A percentile compares a stretch with the other conserved stretches of the same genome.
Conservation (phyloP, 495 filamentous ascomycete species). For the Penicillium coffeae region DNA sequence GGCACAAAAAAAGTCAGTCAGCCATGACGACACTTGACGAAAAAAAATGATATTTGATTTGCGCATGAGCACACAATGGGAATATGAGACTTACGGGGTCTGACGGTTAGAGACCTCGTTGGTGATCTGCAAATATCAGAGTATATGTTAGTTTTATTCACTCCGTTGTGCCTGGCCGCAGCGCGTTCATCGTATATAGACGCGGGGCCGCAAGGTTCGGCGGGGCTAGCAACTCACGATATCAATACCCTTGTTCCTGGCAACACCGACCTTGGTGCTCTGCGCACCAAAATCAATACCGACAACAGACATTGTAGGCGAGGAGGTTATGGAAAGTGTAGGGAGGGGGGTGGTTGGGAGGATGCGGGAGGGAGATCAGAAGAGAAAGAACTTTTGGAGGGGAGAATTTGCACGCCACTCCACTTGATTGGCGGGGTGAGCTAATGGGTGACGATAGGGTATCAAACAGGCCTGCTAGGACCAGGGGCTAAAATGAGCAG, state of each 20-base stretch:
- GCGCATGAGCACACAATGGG: too few relatives aligned
- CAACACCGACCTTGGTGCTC: slow-evolving; percentile 96
- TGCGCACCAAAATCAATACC: slow-evolving; percentile 96
- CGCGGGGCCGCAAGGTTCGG: slow-evolving; percentile 9
- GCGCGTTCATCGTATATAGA: too few relatives aligned
- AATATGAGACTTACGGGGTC: slow-evolving; percentile 96
- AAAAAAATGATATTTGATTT: neutral
- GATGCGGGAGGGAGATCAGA: slow-evolving; percentile 18
- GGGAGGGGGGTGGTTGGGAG: slow-evolving; percentile 13
- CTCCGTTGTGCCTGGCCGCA: too few relatives aligned
- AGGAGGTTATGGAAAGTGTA: slow-evolving; percentile 14
- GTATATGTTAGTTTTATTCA: too few relatives aligned
- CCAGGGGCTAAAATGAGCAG: neutral
- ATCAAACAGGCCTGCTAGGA: slow-evolving; percentile 12
- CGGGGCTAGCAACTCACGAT: slow-evolving; percentile 71
- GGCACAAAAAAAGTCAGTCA: slow-evolving; percentile 30
- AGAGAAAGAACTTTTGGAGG: slow-evolving; percentile 30
- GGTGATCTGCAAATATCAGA: slow-evolving; percentile 64
- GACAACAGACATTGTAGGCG: slow-evolving; percentile 65
- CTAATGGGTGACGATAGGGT: slow-evolving; percentile 13
- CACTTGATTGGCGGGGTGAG: slow-evolving; percentile 27
- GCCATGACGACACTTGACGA: slow-evolving; percentile 2
- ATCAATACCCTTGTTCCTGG: slow-evolving; percentile 96
- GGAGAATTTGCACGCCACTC: slow-evolving; percentile 44
- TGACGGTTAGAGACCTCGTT: slow-evolving; percentile 99